A percentile compares a stretch with the other conserved stretches of the same genome.
Conservation (phyloP, 176 grass and related monocot genomes). For the Ensete ventricosum region DNA sequence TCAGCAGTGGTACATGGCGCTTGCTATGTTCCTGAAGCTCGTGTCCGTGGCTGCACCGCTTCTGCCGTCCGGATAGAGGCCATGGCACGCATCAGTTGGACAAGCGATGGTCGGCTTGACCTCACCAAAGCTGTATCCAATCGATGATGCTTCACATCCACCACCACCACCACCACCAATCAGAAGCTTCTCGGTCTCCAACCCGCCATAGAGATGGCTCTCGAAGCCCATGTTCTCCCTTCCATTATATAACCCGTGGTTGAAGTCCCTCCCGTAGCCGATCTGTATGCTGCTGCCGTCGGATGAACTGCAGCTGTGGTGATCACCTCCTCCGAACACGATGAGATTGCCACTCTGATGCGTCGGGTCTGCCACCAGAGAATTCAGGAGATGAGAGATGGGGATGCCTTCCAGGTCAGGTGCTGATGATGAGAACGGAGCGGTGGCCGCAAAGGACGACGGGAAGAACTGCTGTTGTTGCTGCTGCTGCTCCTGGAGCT, state of each 20-base stretch:
- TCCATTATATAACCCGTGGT: slow-evolving; percentile 21
- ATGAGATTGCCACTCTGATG: slow-evolving; percentile 18
- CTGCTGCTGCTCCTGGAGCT: slow-evolving; percentile 21
- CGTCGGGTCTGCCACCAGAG: slow-evolving; percentile 1
- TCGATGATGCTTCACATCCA: slow-evolving; percentile 9
- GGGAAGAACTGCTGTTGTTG: slow-evolving; percentile 26
- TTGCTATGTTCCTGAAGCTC: slow-evolving; percentile 1
- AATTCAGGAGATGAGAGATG: slow-evolving; percentile 7
- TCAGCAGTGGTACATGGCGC: slow-evolving; percentile 1
- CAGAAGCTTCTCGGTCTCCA: slow-evolving; percentile 21
- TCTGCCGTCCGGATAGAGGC: neutral
- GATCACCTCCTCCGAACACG: slow-evolving; percentile 31
- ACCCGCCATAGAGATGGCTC: slow-evolving; percentile 25
- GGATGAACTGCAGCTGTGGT: slow-evolving; percentile 24
- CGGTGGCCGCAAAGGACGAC: neutral
- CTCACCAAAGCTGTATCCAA: neutral
- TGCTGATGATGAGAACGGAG: slow-evolving; percentile 18
- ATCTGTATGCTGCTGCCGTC: slow-evolving; percentile 18
- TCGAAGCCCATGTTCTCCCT: slow-evolving; percentile 17
- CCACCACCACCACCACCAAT: slow-evolving; percentile 1
- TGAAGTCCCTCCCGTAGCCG: slow-evolving; percentile 6
- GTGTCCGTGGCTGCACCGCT: neutral
- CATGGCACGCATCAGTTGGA: neutral
- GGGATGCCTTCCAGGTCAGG: slow-evolving; percentile 29
- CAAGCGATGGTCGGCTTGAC: neutral